Conservation (phyloP, 129 eudicot species). For the sunflower (Helianthus annuus) region DNA sequence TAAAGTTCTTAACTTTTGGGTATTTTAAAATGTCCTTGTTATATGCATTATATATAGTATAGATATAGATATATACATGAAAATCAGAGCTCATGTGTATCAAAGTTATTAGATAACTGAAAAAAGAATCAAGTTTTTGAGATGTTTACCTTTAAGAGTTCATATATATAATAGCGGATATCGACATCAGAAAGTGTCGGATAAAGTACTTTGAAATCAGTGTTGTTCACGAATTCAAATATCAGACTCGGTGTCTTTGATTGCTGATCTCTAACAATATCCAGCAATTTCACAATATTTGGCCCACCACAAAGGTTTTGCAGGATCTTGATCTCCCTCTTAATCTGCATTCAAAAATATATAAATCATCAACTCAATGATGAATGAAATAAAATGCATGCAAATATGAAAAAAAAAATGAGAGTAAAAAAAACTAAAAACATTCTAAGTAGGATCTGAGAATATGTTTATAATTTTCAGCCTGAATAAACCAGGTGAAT, state of each 20-base stretch:
- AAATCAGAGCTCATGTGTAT: background rate
- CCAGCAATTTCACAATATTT: slow-evolving; percentile 86
- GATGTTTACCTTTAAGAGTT: slow-evolving; percentile 72
- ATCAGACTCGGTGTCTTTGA: slow-evolving; percentile 95
- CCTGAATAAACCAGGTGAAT: background rate
- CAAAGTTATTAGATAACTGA: background rate
- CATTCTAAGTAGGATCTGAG: slow-evolving; percentile 4
- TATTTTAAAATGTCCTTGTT: no score
- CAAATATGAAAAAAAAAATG: background rate
- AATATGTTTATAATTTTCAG: background rate
- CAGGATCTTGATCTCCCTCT: slow-evolving; percentile 88
- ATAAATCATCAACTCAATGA: background rate
- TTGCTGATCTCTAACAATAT: slow-evolving; percentile 95
- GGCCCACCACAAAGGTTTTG: slow-evolving; percentile 97
- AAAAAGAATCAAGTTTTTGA: background rate
- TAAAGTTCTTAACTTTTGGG: no score
- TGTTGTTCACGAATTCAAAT: slow-evolving; percentile 89
- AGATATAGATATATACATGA: background rate
- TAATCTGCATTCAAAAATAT: slow-evolving; percentile 58
- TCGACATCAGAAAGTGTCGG: slow-evolving; percentile 91
- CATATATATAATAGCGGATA: slow-evolving; percentile 85
- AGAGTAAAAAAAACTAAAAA: slow-evolving; percentile 2
- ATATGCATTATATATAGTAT: no score
- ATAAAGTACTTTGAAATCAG: slow-evolving; percentile 83
- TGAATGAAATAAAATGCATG: background rate